These are phyloP conservation scores for Chaetomium sp. DNA, from an alignment of 2,329 filamentous ascomycete genomes.

Conservation along the genomic window DNA sequence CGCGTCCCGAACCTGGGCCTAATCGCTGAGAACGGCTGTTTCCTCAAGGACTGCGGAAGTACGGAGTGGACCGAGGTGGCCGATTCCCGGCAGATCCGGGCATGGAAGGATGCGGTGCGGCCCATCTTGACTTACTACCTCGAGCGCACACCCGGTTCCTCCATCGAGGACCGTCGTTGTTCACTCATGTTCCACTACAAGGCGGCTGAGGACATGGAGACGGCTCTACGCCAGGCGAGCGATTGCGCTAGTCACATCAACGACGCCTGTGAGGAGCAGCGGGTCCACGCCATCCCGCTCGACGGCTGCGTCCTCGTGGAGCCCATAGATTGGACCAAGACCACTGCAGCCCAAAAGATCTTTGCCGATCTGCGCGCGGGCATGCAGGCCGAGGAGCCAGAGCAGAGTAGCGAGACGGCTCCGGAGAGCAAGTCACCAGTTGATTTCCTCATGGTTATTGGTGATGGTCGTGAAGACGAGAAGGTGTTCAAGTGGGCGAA, in stretches of 20 bases:
- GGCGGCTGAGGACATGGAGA: constrained; percentile 68
- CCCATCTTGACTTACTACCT: constrained; percentile 83
- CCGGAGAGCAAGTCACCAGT: constrained; percentile 39
- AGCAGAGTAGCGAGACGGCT: too few relatives aligned
- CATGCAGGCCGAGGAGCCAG: constrained; percentile 27
- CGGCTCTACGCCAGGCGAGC: constrained; percentile 70
- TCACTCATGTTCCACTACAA: constrained; percentile 88
- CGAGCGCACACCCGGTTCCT: constrained; percentile 80
- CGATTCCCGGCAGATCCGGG: constrained; percentile 59
- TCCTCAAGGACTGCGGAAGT: constrained; percentile 64
- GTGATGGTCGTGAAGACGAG: constrained; percentile 89
- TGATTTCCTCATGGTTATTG: constrained; percentile 84
- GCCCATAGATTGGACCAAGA: constrained; percentile 80
- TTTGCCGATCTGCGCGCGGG: constrained; percentile 51
- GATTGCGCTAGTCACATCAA: constrained; percentile 95
- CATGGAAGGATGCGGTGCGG: constrained; percentile 80
- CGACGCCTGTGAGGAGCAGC: constrained; percentile 77
- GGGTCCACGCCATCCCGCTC: constrained; percentile 74
- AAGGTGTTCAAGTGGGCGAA: constrained; percentile 95
- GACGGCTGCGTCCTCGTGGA: constrained; percentile 80
- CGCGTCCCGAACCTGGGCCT: constrained; percentile 77
- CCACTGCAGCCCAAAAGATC: constrained; percentile 70
- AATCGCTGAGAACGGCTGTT: constrained; percentile 93
- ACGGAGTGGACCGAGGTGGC: constrained; percentile 73
- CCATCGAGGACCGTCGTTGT: constrained; percentile 86